Percentiles rank a stretch among this genome's conserved stretches.
phyloP scores from a whole-genome alignment of 2,329 filamentous ascomycete genomes.

The Arthrobotrys conoides region DNA sequence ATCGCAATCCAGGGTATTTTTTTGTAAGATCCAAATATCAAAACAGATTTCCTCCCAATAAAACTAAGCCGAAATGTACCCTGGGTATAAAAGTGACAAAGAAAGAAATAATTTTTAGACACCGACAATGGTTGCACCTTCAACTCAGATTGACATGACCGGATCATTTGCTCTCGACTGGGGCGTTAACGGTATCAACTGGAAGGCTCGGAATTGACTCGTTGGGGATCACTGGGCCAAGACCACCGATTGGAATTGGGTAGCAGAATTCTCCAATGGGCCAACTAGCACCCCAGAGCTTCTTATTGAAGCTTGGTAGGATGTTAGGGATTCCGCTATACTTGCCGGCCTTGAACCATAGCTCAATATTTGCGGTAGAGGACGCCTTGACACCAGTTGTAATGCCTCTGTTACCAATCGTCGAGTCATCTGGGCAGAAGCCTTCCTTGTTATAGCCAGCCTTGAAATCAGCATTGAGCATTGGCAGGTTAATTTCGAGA shows the following conservation, averaged over 20 bases:
- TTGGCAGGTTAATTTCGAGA: conserved; percentile 61
- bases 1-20: conserved; percentile 13
- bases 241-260: conserved; percentile 15
- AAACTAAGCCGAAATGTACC: not conserved
- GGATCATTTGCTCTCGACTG: not conserved
- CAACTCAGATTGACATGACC: no score
- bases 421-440: conserved; percentile 42
- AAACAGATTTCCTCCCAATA: conserved; percentile 5
- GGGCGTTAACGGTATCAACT: not conserved
- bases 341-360: conserved; percentile 59
- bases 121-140: not conserved
- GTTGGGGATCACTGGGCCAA: conserved; percentile 21
- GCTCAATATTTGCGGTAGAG: conserved; percentile 44
- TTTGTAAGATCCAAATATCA: not conserved
- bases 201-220: conserved; percentile 1
- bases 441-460: conserved; percentile 59
- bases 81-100: conserved; percentile 1
- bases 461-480: conserved; percentile 48
- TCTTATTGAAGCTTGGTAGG: conserved; percentile 39
- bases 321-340: conserved; percentile 39
- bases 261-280: conserved; percentile 47
- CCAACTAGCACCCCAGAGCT: conserved; percentile 46
- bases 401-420: not conserved
- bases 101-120: not conserved
- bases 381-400: conserved; percentile 34